A percentile compares a stretch with the other conserved stretches of the same genome.
Conservation (phyloP, 345 rosid species). For the Euphorbia pulcherrima region DNA sequence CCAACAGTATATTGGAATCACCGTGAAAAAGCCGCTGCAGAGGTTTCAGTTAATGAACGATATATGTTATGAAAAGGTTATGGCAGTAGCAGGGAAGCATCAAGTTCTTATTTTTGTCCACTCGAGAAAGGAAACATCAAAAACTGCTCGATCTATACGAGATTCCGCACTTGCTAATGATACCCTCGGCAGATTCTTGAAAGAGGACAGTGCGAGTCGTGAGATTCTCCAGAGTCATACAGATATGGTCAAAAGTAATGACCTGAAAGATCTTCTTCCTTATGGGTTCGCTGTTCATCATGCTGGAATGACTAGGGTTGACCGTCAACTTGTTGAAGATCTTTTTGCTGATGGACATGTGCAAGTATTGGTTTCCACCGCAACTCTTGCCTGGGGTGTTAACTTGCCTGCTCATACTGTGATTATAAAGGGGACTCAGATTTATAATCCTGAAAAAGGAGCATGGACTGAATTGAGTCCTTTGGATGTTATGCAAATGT, state of each 20-base stretch:
- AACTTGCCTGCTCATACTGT: conserved; percentile 92
- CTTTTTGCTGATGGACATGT: conserved; percentile 72
- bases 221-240: conserved; percentile 71
- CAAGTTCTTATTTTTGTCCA: conserved; percentile 96
- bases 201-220: conserved; percentile 80
- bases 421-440: conserved; percentile 91
- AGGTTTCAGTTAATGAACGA: conserved; percentile 98
- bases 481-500: conserved; percentile 98
- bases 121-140: conserved; percentile 90
- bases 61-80: conserved; percentile 82
- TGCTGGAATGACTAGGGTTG: conserved; percentile 89
- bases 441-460: conserved; percentile 96
- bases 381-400: conserved; percentile 99
- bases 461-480: conserved; percentile 96
- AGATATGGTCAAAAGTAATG: conserved; percentile 63
- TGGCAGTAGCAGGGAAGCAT: conserved; percentile 89
- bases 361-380: conserved; percentile 89
- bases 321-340: conserved; percentile 77
- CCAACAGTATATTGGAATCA: conserved; percentile 91
- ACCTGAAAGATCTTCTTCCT: conserved; percentile 77
- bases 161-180: conserved; percentile 87
- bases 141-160: conserved; percentile 75
- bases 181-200: conserved; percentile 75
- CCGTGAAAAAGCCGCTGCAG: conserved; percentile 86
- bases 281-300: conserved; percentile 95